Evolutionary conservation across 768 basidiomycete genomes (phyloP).

Genomic region (Rhodosporidiobolus sp.): DNA sequence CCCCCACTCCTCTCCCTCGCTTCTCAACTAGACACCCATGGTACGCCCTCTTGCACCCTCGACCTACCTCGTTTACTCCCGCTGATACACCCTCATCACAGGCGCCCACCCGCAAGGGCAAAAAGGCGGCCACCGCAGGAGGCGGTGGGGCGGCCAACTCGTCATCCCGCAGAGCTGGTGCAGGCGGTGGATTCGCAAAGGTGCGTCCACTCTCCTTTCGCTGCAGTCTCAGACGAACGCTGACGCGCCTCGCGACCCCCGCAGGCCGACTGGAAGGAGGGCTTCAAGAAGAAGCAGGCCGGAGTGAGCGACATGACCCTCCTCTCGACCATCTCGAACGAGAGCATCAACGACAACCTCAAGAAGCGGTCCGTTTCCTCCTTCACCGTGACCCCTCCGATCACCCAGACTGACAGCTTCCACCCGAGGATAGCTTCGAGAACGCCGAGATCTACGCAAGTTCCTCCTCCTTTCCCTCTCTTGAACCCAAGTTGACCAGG

Average conservation of each 20-base stretch:
- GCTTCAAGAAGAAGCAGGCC: slow-evolving; percentile 98
- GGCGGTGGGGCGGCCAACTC: neutral
- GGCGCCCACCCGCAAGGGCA: slow-evolving; percentile 36
- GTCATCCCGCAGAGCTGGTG: slow-evolving; percentile 32
- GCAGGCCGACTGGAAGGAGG: slow-evolving; percentile 98
- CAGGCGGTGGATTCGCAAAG: slow-evolving; percentile 29
- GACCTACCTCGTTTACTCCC: fast-evolving
- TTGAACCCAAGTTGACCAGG: neutral
- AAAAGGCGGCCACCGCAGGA: slow-evolving; percentile 25
- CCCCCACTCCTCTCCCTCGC: neutral
- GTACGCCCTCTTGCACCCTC: neutral
- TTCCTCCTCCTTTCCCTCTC: neutral
- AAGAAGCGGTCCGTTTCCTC: slow-evolving; percentile 70
- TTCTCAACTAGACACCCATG: neutral
- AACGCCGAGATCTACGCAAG: slow-evolving; percentile 83
- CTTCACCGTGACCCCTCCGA: neutral
- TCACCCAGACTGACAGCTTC: neutral
- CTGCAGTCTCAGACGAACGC: neutral
- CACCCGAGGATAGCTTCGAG: slow-evolving; percentile 51
- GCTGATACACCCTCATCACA: neutral
- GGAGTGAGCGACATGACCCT: slow-evolving; percentile 99
- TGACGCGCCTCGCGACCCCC: neutral
- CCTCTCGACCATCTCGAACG: slow-evolving; percentile 92
- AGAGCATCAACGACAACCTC: slow-evolving; percentile 94
- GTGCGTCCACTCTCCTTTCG: neutral